These are phyloP conservation scores for Backusella psychrophila DNA, from an alignment of 192 early-diverging fungal genomes.

Conservation along the genomic window DNA sequence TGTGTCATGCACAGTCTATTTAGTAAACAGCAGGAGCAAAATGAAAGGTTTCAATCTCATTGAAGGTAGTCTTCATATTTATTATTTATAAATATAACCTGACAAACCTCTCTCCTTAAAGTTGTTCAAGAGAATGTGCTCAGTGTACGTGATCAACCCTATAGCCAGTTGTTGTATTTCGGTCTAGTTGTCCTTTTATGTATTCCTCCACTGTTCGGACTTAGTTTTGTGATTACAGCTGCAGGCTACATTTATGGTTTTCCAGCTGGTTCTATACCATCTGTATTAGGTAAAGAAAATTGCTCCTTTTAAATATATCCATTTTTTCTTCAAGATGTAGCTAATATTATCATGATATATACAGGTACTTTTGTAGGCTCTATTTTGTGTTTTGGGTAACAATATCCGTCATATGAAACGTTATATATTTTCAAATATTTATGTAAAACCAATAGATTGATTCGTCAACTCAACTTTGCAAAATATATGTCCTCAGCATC, in stretches of 20 bases:
- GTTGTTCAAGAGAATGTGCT: constrained; percentile 12
- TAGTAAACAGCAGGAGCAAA: not conserved
- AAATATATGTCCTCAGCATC: constrained; percentile 10
- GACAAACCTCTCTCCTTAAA: not conserved
- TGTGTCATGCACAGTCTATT: not conserved
- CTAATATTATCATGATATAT: not conserved
- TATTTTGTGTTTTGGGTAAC: not conserved
- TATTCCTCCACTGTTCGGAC: constrained; percentile 52
- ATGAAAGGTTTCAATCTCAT: not conserved
- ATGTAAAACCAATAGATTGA: not conserved
- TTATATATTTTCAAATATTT: not conserved
- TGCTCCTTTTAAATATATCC: not conserved
- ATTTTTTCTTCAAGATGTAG: not conserved
- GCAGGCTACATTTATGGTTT: constrained; percentile 53
- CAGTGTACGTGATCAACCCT: constrained; percentile 16
- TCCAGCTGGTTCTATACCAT: constrained; percentile 44
- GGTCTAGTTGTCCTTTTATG: constrained; percentile 29
- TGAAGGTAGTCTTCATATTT: not conserved
- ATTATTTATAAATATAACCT: not conserved
- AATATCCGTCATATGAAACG: not conserved
- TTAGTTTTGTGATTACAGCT: constrained; percentile 35
- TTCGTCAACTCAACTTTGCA: constrained; percentile 19
- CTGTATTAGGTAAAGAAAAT: constrained; percentile 28
- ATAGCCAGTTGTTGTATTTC: constrained; percentile 20
- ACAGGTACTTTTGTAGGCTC: constrained; percentile 23